Evolutionary conservation across 805 yeast genomes (phyloP), one percentile per base, ranked within the genome.

Genomic region (Monosporozyma aerobia): DNA sequence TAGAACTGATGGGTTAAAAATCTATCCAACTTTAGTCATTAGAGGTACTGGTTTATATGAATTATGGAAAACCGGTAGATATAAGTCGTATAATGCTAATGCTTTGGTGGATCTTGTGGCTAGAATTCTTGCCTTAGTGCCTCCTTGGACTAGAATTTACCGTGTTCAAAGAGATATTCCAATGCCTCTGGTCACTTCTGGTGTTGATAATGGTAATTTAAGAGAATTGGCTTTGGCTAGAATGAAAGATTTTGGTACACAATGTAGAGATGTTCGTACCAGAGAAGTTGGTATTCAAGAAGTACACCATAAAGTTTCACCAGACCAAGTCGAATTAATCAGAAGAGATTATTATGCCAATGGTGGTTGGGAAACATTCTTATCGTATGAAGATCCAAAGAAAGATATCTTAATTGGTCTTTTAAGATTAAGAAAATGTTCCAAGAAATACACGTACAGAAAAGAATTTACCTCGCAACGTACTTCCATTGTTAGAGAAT

Each of bases 91-190:
- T 69, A 88, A 90, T 64, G 97, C 98, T 41, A 89, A 90, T 63
- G 96, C 92, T 7, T 75, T 94, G 61, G 87, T 94, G 48, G 99
- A 94, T 69, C 75, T 94, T 55, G 97, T 94, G 49, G 99, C 99
- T 0, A 80, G 98, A 63, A 92, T 94, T 51, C 73, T 94, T 75
- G 97, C 98, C 0, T 75, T 94, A 54, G 98, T 94, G 5, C 99
- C 99, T 27, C 99, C 99, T 3, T 94, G 99, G 99, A 94, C 99
- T 3, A 83, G 99, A 72, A 94, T 94, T 61, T 94, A 94, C 69
- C 83, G 99, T 69, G 99, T 94, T 23, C 99, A 94, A 73, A 80
- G 99, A 75, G 99, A 94, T 77, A 94, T 94, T 53, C 99, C 99
- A 19, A 94, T 94, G 99, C 99, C 99, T 0, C 76, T 94, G 60